Percentiles rank a stretch among this genome's conserved stretches.
Conservation (phyloP, 148 eudicot genomes). For the Amaranthus palmeri region DNA sequence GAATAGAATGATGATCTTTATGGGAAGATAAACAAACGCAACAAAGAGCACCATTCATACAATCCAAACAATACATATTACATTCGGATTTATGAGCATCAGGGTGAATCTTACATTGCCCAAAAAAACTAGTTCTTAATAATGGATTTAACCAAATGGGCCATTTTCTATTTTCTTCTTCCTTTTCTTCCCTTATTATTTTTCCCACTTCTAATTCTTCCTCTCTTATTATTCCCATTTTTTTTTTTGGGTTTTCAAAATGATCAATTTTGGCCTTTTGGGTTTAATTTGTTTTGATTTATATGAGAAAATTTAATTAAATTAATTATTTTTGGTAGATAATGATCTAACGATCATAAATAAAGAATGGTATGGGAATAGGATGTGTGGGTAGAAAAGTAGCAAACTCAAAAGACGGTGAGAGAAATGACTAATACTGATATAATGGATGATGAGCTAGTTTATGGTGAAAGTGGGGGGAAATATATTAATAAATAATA, state of each 20-base stretch:
- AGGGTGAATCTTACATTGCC: constrained; percentile 42
- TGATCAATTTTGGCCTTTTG: neutral
- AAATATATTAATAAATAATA: neutral
- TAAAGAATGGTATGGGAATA: neutral
- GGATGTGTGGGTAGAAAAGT: neutral
- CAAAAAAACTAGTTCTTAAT: constrained; percentile 41
- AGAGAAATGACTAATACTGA: neutral
- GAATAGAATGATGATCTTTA: constrained; percentile 44
- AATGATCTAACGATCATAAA: constrained; percentile 1
- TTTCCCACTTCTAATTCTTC: neutral
- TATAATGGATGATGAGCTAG: neutral
- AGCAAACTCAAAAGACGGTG: neutral
- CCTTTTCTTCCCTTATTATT: constrained; percentile 7
- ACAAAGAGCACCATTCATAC: constrained; percentile 43
- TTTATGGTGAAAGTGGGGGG: neutral
- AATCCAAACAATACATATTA: constrained; percentile 51
- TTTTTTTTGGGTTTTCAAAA: neutral
- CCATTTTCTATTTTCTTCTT: constrained; percentile 20
- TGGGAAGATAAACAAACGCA: constrained; percentile 39
- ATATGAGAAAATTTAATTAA: neutral
- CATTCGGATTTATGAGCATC: constrained; percentile 55
- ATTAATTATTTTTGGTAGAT: neutral
- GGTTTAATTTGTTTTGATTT: neutral
- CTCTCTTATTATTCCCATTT: constrained; percentile 3
- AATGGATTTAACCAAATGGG: constrained; percentile 45